Base-by-base conservation (phyloP, 306 rosid genomes). In the Lathyrus tuberosus region DNA sequence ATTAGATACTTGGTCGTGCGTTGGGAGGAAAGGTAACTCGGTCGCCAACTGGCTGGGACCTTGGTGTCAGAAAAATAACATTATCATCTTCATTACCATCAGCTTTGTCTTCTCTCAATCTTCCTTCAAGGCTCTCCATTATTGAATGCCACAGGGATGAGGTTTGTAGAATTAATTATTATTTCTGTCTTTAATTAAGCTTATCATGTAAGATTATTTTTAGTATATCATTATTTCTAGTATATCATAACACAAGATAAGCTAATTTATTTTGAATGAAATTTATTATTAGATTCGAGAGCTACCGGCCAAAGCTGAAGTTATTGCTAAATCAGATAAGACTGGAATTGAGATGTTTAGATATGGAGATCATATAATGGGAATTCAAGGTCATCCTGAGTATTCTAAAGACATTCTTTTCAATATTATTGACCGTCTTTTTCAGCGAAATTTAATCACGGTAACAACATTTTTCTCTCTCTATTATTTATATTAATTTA, bases 331-430 rank as follows among this genome's bases (percentile, higher is more conserved):
- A 90, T 94, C 97, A 0, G 98, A 94, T 1, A 90, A 94, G 79
- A 94, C 97, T 2, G 88, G 89, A 22, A 86, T 88, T 63, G 98
- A 94, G 72, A 84, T 90, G 87, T 94, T 94, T 31, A 83, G 20
- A 68, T 87, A 74, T 78, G 97, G 92, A 33, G 96, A 94, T 20
- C 96, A 93, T 81, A 82, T 93, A 2, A 84, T 93, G 97, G 98
- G 97, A 66, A 94, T 88, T 60, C 98, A 94, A 68, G 98, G 98
- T 17, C 98, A 94, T 66, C 98, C 98, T 28, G 98, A 94, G 65
- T 94, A 94, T 81, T 72, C 91, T 37, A 78, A 78, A 62, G 98
- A 94, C 79, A 94, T 90, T 66, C 97, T 94, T 72, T 76, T 88
- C 0, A 82, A 90, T 81, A 88, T 94, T 6, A 85, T 94, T 40